Evolutionary conservation across 2,329 filamentous ascomycete genomes (phyloP), one percentile per base, ranked within the genome.

Genomic region (Davidsoniella eucalypti): DNA sequence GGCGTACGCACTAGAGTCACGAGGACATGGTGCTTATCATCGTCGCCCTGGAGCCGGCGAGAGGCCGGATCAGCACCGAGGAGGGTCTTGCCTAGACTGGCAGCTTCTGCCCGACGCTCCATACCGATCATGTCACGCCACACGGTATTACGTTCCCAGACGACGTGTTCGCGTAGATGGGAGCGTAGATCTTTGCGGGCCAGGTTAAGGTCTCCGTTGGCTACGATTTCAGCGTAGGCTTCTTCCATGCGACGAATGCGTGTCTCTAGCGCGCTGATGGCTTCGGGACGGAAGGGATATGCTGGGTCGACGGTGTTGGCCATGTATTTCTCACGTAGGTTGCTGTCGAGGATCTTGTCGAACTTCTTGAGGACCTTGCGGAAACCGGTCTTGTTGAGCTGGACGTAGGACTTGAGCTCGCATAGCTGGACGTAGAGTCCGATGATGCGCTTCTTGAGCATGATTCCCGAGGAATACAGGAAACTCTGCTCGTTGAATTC

Each of bases 51-150:
- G 44, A 92, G 69, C 44, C 84, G 72, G 43, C 81, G 78, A 49
- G 79, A 77, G 6, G 75, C 70, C 16, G 76, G 75, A 33, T 83
- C 82, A 23, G 77, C 75, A 4, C 88, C 88, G 2, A 96, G 75
- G 50, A 96, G 71, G 0, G 86, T 85, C 56, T 84, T 79, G 18
- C 92, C 92, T 56, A 98, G 74, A 57, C 90, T 92, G 7, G 90
- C 90, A 7, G 92, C 93, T 65, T 96, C 90, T 1, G 87, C 87
- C 61, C 94, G 88, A 18, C 92, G 76, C 68, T 98, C 93, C 57
- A 98, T 90, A 49, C 90, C 92, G 62, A 98, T 98, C 78, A 98
- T 92, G 59, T 98, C 92, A 66, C 93, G 75, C 92, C 92, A 98
- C 16, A 98, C 92, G 0, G 92, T 98, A 61, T 98, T 98, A 52